Percentiles rank a stretch among this genome's conserved stretches.
Evolutionary conservation across 2,329 filamentous ascomycete genomes (phyloP).

Genomic region (Aureobasidium sp.): DNA sequence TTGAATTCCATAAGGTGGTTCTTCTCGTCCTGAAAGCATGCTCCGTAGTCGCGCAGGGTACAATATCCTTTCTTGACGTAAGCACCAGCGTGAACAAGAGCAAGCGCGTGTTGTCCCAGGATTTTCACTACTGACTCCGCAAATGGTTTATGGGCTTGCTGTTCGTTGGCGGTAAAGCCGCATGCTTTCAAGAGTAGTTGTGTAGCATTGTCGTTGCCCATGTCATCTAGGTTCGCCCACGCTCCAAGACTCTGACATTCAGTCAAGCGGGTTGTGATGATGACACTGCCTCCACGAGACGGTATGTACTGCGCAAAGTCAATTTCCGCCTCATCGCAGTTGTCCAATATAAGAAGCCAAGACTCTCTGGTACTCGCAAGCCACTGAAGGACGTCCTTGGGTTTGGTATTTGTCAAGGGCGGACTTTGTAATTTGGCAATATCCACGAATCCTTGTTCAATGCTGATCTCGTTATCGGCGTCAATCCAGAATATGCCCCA

Average conservation of each 20-base stretch:
- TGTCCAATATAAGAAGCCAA: slow-evolving; percentile 24
- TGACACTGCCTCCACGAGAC: slow-evolving; percentile 18
- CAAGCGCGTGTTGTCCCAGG: slow-evolving; percentile 22
- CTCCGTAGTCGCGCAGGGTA: slow-evolving; percentile 22
- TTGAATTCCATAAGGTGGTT: slow-evolving; percentile 25
- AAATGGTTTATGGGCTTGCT: neutral
- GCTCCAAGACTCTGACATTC: slow-evolving; percentile 19
- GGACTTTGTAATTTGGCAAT: slow-evolving; percentile 18
- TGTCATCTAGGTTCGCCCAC: slow-evolving; percentile 17
- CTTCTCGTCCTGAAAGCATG: slow-evolving; percentile 21
- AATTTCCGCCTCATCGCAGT: slow-evolving; percentile 22
- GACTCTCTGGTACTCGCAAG: slow-evolving; percentile 18
- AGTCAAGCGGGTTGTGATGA: slow-evolving; percentile 22
- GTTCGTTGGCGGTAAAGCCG: neutral
- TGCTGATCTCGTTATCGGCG: slow-evolving; percentile 20
- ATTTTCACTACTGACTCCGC: neutral
- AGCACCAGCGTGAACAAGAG: slow-evolving; percentile 25
- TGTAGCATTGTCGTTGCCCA: neutral
- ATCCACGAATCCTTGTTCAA: slow-evolving; percentile 22
- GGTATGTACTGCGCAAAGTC: slow-evolving; percentile 20
- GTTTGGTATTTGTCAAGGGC: neutral
- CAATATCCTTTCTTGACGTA: slow-evolving; percentile 25
- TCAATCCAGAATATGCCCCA: slow-evolving; percentile 32
- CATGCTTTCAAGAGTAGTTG: neutral
- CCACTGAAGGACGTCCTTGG: slow-evolving; percentile 18